Evolutionary conservation across 192 early-diverging fungal species (phyloP), one percentile per base, ranked within the genome.

Genomic region (Coemansia umbellata): DNA sequence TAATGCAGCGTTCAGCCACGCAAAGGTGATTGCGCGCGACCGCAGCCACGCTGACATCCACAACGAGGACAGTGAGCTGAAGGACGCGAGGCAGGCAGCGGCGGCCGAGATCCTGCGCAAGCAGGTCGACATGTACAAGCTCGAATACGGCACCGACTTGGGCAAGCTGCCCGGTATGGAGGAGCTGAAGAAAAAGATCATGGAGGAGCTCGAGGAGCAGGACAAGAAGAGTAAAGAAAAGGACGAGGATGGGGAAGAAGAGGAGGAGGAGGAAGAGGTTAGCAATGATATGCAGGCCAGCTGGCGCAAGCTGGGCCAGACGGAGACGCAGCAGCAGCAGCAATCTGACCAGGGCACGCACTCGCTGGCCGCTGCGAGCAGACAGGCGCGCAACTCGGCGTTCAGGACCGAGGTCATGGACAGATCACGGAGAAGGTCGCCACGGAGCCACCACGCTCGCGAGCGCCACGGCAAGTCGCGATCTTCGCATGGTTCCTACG

Each of bases 61-160:
- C 5, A 56, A 59, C 5, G 64, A 59, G 14, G 60, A 67, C 24
- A 15, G 43, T 4, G 52, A 53, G 37, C 14, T 21, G 23, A 39
- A 45, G 21, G 52, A 49, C 4, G 32, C 32, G 55, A 64, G 60
- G 4, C 60, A 74, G 47, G 42, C 31, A 10, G 24, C 41, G 8
- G 71, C 71, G 4, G 56, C 71, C 6, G 51, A 41, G 17, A n/a
- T 43, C 3, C 42, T 74, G 59, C 60, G 50, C 60, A 67, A 57
- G 43, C 64, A 58, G 9, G 64, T 74, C 3, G 58, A 54, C 23
- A 18, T 47, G 47, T 74, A 60, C 43, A 74, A 67, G 57, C 71
- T 47, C 40, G 48, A 63, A 50, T 74, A 56, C 36, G 65, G 71
- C 30, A 21, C 48, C 0, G 53, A 74, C 19, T 36, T 74, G 47